Evolutionary conservation across 2,329 filamentous ascomycete genomes (phyloP).

Genomic region (Colletotrichum lentis): DNA sequence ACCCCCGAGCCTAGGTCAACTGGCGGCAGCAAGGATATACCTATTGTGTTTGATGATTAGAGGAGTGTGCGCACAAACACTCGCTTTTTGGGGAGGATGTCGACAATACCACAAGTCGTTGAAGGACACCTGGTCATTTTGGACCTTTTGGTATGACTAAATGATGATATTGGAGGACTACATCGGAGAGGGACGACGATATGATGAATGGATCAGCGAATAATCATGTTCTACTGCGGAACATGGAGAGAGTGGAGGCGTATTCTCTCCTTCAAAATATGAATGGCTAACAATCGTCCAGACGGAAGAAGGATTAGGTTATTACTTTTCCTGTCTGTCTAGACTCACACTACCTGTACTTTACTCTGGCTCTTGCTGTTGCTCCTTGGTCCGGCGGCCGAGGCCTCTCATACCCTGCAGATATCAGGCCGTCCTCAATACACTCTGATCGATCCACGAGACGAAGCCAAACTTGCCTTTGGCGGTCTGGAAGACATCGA

Average conservation of each 20-base stretch:
- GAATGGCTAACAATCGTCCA: background rate
- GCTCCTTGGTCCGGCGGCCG: background rate
- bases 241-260: background rate
- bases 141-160: background rate
- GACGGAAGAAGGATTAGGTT: background rate
- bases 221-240: background rate
- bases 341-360: background rate
- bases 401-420: background rate
- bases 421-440: conserved; percentile 25
- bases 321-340: background rate
- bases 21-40: background rate
- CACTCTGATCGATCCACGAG: conserved; percentile 36
- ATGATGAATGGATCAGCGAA: background rate
- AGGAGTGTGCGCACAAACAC: background rate
- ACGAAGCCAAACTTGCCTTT: conserved; percentile 27
- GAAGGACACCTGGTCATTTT: background rate
- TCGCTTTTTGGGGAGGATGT: background rate
- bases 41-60: conserved; percentile 15
- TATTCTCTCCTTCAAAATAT: background rate
- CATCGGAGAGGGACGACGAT: background rate
- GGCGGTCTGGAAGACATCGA: conserved; percentile 32
- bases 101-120: background rate
- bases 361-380: too few species aligned
- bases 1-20: background rate
- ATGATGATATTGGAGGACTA: background rate